Evolutionary conservation across 2,329 filamentous ascomycete genomes (phyloP).

Genomic region (Ophiostoma triangulosporum): DNA sequence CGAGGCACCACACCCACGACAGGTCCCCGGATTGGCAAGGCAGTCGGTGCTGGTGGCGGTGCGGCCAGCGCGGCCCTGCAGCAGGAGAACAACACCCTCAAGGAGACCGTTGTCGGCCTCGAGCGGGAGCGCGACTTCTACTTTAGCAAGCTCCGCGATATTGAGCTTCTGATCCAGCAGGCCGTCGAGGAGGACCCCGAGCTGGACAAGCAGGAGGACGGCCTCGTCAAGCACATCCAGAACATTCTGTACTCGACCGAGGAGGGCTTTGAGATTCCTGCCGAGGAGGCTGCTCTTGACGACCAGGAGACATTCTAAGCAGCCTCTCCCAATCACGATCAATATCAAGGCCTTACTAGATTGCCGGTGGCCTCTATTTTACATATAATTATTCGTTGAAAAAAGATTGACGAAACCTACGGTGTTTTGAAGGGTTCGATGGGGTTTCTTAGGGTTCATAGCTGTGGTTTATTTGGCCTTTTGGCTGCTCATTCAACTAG

Average conservation of each 20-base stretch:
- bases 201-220: constrained; percentile 85
- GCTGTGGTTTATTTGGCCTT: neutral
- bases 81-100: constrained; percentile 75
- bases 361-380: neutral
- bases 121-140: constrained; percentile 98
- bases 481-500: neutral
- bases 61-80: constrained; percentile 59
- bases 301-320: constrained; percentile 68
- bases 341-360: neutral
- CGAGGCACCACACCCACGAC: constrained; percentile 51
- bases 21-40: constrained; percentile 31
- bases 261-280: constrained; percentile 80
- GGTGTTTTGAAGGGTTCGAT: neutral
- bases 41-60: constrained; percentile 37
- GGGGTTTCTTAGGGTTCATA: neutral
- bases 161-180: constrained; percentile 86
- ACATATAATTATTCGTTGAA: neutral
- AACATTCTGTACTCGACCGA: constrained; percentile 95
- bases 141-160: constrained; percentile 96
- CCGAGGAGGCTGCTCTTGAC: constrained; percentile 52
- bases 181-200: constrained; percentile 86
- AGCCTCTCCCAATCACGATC: neutral
- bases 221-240: constrained; percentile 91
- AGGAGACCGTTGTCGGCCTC: constrained; percentile 87
- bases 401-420: neutral